Base-by-base conservation (phyloP, 768 basidiomycete species). In the Candolleomyces efflorescens region DNA sequence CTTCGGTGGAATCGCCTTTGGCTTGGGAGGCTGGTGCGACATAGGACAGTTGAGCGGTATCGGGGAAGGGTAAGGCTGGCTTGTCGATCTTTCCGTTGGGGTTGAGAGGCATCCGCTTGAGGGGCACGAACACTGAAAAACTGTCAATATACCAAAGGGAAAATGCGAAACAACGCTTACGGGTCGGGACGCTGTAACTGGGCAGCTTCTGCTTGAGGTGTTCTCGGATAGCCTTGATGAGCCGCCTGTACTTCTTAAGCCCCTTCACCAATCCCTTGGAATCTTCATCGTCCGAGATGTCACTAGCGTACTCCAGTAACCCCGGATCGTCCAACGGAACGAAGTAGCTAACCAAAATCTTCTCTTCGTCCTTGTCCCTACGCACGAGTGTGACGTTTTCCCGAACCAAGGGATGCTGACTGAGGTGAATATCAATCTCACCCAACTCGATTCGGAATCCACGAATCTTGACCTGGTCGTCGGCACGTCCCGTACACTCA, bases 81-180 rank as follows among this genome's bases (percentile, higher is more conserved):
- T 98, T 99, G 78, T 99, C 97, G 69, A 99, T 89, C 75, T 99
- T 99, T 60, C 97, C 97, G 69, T 98, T 99, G 6, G 97, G 97
- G 66, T 98, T 99, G 52, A 99, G 82, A 18, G 97, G 97, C 91
- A 99, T 96, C 55, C 94, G 89, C 52, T 82, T 82, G 24, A 99
- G 82, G 0, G 97, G 97, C 27, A 99, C 93, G 62, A 98, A 95
- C 22, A 98, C 96, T 92, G 68, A 11, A 52, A n/a, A 22, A 10
- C 32, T 60, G n/a, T n/a, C 4, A 47, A 15, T 15, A 36, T 20
- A 27, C 38, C 23, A 22, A 43, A 60, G 48, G 9, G 37, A 51
- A n/a, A 38, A 58, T 24, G 56, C 62, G 56, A 36, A 36, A 53
- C 23, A 12, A 78, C 93, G 61, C 32, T 32, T 68, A 94, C 94